Evolutionary conservation across 495 filamentous ascomycete species (phyloP), one percentile per base, ranked within the genome.

Genomic region (Viridothelium virens): DNA sequence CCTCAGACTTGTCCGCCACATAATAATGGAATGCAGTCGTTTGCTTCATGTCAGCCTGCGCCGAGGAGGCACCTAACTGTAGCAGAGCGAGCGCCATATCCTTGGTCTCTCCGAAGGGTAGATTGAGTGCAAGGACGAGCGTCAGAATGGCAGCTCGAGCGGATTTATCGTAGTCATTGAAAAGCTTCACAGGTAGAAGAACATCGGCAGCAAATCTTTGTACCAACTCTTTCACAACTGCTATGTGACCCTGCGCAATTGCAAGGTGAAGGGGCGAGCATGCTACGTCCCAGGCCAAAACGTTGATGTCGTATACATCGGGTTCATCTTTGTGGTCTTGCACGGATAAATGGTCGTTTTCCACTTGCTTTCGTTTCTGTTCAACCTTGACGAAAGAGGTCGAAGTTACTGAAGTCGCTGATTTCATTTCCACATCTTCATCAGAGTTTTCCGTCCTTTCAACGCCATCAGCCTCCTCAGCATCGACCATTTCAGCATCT

Each of bases 241-340:
- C 81, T 14, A 80, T 75, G 67, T 92, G 86, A 2, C 89, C 89
- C 63, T 83, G 81, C 1, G 90, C 63, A 64, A 95, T 91, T 2
- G 91, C 91, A 34, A 91, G 79, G 71, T 95, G 91, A 14, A 93
- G 77, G 0, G 91, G 83, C 1, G 89, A 87, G 63, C 83, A 81
- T 18, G 83, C 81, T 16, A 74, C 86, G 67, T 95, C 90, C 91
- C 91, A 95, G 7, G 90, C 82, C 10, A 86, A 69, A 5, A 86
- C 81, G 69, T 93, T 86, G 64, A 92, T 80, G 63, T 92, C 87
- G 73, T 88, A 92, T 65, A 92, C 81, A 74, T 95, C 89, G 3
- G 89, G 89, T 36, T 88, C 86, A 10, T 82, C 79, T 6, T 87
- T 82, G 44, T 83, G 79, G 6, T 84, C 82, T n/a, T 85, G 83